Evolutionary conservation across 768 basidiomycete genomes (phyloP).

Genomic region (Lentinula aciculospora): DNA sequence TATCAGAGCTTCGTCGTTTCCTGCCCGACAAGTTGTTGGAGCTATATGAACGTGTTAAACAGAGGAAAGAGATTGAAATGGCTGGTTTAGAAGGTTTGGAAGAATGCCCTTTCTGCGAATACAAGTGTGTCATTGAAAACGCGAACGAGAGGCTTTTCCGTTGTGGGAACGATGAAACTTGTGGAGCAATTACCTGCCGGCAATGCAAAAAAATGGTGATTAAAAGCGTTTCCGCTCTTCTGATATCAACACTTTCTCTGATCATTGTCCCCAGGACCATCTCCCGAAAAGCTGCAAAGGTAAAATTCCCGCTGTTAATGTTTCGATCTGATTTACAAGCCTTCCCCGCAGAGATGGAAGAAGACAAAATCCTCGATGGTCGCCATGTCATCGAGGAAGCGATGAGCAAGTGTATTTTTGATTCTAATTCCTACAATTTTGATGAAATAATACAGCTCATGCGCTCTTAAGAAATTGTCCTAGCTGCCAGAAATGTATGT

Average conservation of each 20-base stretch:
- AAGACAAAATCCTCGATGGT: constrained; percentile 69
- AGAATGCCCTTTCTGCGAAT: constrained; percentile 90
- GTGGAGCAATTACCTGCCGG: constrained; percentile 73
- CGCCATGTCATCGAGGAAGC: constrained; percentile 86
- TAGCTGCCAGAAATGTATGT: constrained; percentile 70
- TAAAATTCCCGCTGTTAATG: constrained; percentile 17
- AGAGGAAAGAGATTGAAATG: constrained; percentile 72
- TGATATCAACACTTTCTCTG: background rate
- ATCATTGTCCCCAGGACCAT: constrained; percentile 52
- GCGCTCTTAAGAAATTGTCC: constrained; percentile 89
- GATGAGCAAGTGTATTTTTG: constrained; percentile 58
- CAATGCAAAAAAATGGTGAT: constrained; percentile 68
- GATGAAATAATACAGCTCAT: constrained; percentile 37
- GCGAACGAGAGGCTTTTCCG: constrained; percentile 33
- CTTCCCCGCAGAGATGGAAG: constrained; percentile 53
- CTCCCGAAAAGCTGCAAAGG: constrained; percentile 78
- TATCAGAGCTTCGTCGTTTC: constrained; percentile 62
- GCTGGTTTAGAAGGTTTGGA: constrained; percentile 79
- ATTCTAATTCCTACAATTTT: background rate
- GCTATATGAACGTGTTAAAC: constrained; percentile 70
- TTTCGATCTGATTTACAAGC: constrained; percentile 7
- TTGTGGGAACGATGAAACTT: constrained; percentile 54
- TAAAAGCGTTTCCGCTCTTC: constrained; percentile 3
- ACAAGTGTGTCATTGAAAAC: constrained; percentile 70
- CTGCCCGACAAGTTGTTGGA: constrained; percentile 60